phyloP scores from a whole-genome alignment of 2,329 filamentous ascomycete genomes.

The Coniochaeta prunicola region DNA sequence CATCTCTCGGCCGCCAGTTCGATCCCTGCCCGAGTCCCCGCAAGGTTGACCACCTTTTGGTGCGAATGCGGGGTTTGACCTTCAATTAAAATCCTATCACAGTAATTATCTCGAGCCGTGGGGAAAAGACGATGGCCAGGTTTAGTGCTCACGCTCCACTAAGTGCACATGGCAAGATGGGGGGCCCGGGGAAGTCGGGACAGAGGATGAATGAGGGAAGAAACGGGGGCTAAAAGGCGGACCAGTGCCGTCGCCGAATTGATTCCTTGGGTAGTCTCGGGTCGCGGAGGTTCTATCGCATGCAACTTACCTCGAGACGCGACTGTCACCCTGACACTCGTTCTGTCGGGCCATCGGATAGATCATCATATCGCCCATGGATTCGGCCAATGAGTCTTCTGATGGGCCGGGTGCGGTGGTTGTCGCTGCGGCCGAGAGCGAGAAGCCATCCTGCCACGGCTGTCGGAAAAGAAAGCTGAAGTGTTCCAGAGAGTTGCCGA shows the following conservation, averaged over 20 bases:
- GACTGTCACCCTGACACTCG: too few relatives aligned
- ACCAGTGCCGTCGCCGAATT: too few relatives aligned
- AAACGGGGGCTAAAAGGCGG: too few relatives aligned
- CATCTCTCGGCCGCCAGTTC: background rate
- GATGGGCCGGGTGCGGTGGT: background rate
- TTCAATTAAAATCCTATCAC: too few relatives aligned
- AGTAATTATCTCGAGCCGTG: too few relatives aligned
- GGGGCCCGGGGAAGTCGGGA: background rate
- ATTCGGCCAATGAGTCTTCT: background rate
- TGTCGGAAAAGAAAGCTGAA: constrained; percentile 5
- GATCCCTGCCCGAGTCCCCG: background rate
- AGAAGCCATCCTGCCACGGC: constrained; percentile 4
- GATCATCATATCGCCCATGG: background rate
- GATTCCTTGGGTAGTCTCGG: background rate
- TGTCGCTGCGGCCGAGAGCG: background rate
- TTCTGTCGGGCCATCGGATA: too few relatives aligned
- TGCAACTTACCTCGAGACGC: background rate
- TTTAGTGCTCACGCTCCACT: too few relatives aligned
- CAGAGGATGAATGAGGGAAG: background rate
- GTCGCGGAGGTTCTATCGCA: background rate
- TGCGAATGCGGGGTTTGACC: background rate
- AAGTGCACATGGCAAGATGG: too few relatives aligned
- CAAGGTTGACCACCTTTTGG: too few relatives aligned
- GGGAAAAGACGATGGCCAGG: too few relatives aligned
- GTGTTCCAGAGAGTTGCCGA: constrained; percentile 4